phyloP scores from a whole-genome alignment of 2,329 filamentous ascomycete species.

The Trichoderma lentiforme region DNA sequence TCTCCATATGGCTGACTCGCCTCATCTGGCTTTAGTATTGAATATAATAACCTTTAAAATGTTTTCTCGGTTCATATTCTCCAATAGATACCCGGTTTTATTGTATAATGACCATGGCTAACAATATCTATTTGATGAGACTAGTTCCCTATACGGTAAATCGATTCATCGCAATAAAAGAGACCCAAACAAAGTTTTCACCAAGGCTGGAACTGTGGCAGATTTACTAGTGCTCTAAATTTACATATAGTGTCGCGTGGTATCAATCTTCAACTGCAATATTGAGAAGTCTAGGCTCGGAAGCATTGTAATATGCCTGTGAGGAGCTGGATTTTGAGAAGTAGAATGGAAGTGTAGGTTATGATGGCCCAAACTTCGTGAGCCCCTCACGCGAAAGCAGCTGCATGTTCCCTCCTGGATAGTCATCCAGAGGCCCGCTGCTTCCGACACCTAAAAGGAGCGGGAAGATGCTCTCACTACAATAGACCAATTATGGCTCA shows the following conservation, averaged over 20 bases:
- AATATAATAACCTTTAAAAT: neutral
- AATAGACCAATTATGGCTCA: neutral
- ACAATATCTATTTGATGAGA: neutral
- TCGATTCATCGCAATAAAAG: no score
- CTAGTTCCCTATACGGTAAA: no score
- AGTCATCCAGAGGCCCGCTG: neutral
- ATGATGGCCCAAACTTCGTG: neutral
- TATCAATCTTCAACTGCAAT: neutral
- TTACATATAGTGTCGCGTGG: no score
- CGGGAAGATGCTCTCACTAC: neutral
- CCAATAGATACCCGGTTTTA: neutral
- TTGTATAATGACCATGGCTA: neutral
- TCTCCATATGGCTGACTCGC: rapidly evolving
- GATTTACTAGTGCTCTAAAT: no score
- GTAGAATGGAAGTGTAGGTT: neutral
- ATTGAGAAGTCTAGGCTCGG: neutral
- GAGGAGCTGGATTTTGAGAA: neutral
- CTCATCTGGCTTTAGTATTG: neutral
- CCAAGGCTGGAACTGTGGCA: no score
- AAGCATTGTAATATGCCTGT: neutral
- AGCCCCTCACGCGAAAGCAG: neutral
- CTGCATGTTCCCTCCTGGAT: neutral
- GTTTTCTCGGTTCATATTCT: neutral
- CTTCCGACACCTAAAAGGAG: neutral
- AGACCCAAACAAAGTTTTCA: no score